Conservation (phyloP, 2,329 filamentous ascomycete genomes). For the Pseudopithomyces maydicus region DNA sequence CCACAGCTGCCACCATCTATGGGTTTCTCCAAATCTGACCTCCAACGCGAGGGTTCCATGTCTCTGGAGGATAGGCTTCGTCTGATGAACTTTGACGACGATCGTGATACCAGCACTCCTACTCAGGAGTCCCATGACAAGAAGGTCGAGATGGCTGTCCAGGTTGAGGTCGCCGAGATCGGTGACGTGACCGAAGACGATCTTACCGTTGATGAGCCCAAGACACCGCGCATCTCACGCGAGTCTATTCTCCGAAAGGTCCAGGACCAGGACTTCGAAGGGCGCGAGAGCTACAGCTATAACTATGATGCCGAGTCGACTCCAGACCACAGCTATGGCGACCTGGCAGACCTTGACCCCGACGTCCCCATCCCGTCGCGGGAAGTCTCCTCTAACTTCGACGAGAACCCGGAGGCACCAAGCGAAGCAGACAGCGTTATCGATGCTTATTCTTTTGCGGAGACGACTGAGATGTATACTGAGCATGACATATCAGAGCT, state of each 20-base stretch:
- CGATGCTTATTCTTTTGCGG: slow-evolving; percentile 67
- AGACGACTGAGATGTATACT: slow-evolving; percentile 64
- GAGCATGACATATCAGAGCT: slow-evolving; percentile 47
- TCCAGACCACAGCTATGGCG: slow-evolving; percentile 59
- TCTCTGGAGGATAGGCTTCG: slow-evolving; percentile 83
- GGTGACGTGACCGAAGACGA: slow-evolving; percentile 43
- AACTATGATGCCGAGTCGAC: slow-evolving; percentile 55
- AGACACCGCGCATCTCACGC: slow-evolving; percentile 81
- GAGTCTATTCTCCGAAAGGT: slow-evolving; percentile 92
- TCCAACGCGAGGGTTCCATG: slow-evolving; percentile 75
- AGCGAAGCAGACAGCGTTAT: slow-evolving; percentile 57
- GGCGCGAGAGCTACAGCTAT: slow-evolving; percentile 41
- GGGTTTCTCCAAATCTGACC: slow-evolving; percentile 74
- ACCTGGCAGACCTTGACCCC: slow-evolving; percentile 71
- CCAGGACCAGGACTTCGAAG: slow-evolving; percentile 65
- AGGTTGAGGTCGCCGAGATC: slow-evolving; percentile 41
- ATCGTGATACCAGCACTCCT: slow-evolving; percentile 41
- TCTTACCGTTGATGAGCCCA: slow-evolving; percentile 56
- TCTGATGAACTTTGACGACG: slow-evolving; percentile 80
- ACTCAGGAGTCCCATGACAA: slow-evolving; percentile 42
- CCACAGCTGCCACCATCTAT: slow-evolving; percentile 74
- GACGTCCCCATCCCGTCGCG: slow-evolving; percentile 89
- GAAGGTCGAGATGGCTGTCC: slow-evolving; percentile 29
- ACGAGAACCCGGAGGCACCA: slow-evolving; percentile 63
- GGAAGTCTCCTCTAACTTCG: slow-evolving; percentile 67